A percentile compares a stretch with the other conserved stretches of the same genome.
These are phyloP conservation scores for Entophlyctis luteolus DNA, from an alignment of 192 early-diverging fungal species.

Conservation along the genomic window DNA sequence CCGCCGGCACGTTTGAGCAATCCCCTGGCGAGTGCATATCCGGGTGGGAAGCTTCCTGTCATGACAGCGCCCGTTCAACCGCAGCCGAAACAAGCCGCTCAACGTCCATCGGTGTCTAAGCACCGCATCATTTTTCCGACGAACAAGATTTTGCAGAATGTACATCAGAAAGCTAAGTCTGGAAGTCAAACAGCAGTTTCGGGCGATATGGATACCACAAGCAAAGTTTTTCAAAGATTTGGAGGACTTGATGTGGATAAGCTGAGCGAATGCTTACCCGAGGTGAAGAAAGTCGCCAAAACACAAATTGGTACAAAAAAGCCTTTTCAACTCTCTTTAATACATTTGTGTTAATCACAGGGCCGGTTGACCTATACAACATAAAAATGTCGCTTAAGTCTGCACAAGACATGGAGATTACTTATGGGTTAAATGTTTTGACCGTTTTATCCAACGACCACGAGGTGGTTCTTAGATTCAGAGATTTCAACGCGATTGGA, in stretches of 20 bases:
- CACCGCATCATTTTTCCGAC: too few relatives aligned
- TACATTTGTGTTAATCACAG: not conserved
- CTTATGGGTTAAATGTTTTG: constrained; percentile 1
- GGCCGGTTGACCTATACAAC: constrained; percentile 18
- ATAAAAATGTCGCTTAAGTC: constrained; percentile 13
- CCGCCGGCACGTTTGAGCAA: not conserved
- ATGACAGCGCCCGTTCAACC: too few relatives aligned
- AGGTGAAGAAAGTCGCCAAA: not conserved
- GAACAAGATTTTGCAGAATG: too few relatives aligned
- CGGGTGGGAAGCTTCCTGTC: too few relatives aligned
- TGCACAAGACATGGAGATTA: not conserved
- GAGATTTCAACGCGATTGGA: constrained; percentile 10
- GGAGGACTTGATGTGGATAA: constrained; percentile 15
- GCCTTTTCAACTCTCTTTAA: too few relatives aligned
- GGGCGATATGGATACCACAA: too few relatives aligned
- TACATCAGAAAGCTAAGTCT: too few relatives aligned
- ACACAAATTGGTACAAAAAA: not conserved
- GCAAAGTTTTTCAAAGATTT: not conserved
- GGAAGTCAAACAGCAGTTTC: too few relatives aligned
- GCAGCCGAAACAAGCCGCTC: too few relatives aligned
- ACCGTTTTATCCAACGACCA: constrained; percentile 16
- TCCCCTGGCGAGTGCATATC: not conserved
- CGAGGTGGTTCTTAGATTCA: constrained; percentile 3
- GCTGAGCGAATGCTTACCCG: not conserved
- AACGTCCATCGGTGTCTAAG: too few relatives aligned